phyloP scores from a whole-genome alignment of 2,329 filamentous ascomycete genomes.

The Talaromyces verruculosus region DNA sequence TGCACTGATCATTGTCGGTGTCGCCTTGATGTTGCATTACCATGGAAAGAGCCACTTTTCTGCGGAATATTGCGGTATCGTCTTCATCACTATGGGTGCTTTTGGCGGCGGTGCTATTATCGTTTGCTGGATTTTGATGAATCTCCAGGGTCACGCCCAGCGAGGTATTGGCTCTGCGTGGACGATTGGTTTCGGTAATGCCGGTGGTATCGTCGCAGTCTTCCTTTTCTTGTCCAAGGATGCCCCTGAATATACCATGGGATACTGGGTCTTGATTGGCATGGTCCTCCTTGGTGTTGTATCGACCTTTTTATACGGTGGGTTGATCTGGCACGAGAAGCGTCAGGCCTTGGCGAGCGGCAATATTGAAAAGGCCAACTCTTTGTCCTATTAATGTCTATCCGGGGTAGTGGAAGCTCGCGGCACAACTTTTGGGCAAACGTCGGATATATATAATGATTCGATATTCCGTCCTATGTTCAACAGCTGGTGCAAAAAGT shows the following conservation, averaged over 20 bases:
- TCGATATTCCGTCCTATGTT: too few species aligned
- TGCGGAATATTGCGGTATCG: constrained; percentile 42
- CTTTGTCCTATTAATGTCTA: constrained; percentile 13
- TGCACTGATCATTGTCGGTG: constrained; percentile 28
- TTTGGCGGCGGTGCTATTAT: constrained; percentile 29
- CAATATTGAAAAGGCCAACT: constrained; percentile 17
- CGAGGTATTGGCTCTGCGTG: constrained; percentile 34
- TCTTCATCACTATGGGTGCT: constrained; percentile 42
- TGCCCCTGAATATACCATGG: constrained; percentile 31
- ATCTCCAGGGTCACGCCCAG: constrained; percentile 37
- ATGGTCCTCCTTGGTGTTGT: constrained; percentile 23
- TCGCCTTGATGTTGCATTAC: constrained; percentile 28
- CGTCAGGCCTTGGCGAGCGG: constrained; percentile 9
- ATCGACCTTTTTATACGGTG: constrained; percentile 22
- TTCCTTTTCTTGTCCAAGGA: constrained; percentile 31
- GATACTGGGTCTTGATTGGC: constrained; percentile 31
- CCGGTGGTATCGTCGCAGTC: constrained; percentile 34
- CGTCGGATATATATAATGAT: neutral
- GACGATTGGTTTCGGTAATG: constrained; percentile 36
- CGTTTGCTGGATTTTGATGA: constrained; percentile 45
- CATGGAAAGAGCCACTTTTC: constrained; percentile 30
- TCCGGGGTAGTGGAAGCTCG: neutral
- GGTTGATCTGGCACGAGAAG: constrained; percentile 21
- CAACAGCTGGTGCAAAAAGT: neutral
- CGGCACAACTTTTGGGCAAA: neutral